Evolutionary conservation across 305 asterid species (phyloP).

Genomic region (Plantago coronopus): DNA sequence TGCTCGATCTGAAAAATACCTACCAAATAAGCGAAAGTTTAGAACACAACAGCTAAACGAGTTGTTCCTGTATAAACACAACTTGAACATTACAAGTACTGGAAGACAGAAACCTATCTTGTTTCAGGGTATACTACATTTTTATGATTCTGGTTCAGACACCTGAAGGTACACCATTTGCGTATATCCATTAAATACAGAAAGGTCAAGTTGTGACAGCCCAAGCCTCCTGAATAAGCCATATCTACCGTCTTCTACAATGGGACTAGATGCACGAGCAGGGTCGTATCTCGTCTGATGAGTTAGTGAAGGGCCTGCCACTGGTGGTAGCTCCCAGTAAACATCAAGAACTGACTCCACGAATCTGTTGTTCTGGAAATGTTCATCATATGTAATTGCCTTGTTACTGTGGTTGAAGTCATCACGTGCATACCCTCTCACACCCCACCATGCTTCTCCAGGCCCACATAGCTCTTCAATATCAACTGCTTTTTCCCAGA

Average conservation of each 20-base stretch:
- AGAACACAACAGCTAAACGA: background rate
- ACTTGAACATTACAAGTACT: background rate
- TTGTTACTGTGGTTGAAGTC: conserved; percentile 87
- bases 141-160: conserved; percentile 45
- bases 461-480: conserved; percentile 85
- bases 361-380: conserved; percentile 77
- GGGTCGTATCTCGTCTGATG: conserved; percentile 96
- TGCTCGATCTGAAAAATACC: background rate
- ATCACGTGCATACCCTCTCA: conserved; percentile 83
- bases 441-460: conserved; percentile 99
- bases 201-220: conserved; percentile 51
- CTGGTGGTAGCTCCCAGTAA: conserved; percentile 98
- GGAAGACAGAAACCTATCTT: background rate
- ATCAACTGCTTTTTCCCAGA: conserved; percentile 93
- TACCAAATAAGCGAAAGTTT: background rate
- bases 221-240: conserved; percentile 69
- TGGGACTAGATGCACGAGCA: conserved; percentile 69
- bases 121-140: background rate
- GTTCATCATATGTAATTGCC: conserved; percentile 54
- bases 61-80: conserved; percentile 1
- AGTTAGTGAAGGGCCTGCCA: conserved; percentile 93
- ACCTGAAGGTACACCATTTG: conserved; percentile 94
- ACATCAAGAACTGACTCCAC: conserved; percentile 80
- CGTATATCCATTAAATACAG: conserved; percentile 89
- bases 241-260: conserved; percentile 81